Conservation (phyloP, 345 rosid genomes). For the Gossypium turneri region DNA sequence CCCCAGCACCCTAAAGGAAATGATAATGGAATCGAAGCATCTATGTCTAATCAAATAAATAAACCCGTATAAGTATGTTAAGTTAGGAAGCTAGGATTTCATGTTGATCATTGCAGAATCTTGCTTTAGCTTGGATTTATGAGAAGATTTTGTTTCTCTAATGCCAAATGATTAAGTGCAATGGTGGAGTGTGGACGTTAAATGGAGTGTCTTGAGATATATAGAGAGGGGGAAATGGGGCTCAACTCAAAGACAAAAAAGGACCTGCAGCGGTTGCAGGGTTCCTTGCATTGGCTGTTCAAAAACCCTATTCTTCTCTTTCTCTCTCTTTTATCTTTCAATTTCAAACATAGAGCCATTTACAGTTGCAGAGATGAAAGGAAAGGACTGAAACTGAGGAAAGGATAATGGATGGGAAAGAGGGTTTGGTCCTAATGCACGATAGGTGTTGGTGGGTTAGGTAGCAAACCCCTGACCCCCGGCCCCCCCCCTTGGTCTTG, state of each 20-base stretch:
- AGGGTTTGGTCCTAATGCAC: conserved; percentile 42
- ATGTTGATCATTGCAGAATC: conserved; percentile 9
- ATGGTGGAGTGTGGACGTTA: neutral
- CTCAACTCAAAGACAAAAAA: conserved; percentile 21
- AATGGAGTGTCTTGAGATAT: neutral
- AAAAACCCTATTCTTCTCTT: conserved; percentile 5
- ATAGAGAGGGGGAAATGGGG: neutral
- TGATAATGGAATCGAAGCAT: conserved; percentile 15
- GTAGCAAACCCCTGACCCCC: conserved; percentile 50
- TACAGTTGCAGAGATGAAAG: conserved; percentile 8
- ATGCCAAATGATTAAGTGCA: too few relatives aligned
- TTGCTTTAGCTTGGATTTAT: conserved; percentile 7
- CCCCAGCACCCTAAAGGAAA: neutral
- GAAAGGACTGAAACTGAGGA: conserved; percentile 24
- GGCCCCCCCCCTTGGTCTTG: conserved; percentile 33
- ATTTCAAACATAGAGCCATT: neutral
- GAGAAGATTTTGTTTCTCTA: too few relatives aligned
- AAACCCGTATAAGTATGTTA: neutral
- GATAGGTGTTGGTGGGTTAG: conserved; percentile 75
- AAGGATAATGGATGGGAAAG: conserved; percentile 39
- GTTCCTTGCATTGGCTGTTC: conserved; percentile 26
- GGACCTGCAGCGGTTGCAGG: conserved; percentile 31
- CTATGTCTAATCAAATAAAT: conserved; percentile 14
- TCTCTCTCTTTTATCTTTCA: neutral
- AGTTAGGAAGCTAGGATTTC: neutral